A percentile compares a stretch with the other conserved stretches of the same genome.
Evolutionary conservation across 2,329 filamentous ascomycete genomes (phyloP).

Genomic region (Zalaria obscura): DNA sequence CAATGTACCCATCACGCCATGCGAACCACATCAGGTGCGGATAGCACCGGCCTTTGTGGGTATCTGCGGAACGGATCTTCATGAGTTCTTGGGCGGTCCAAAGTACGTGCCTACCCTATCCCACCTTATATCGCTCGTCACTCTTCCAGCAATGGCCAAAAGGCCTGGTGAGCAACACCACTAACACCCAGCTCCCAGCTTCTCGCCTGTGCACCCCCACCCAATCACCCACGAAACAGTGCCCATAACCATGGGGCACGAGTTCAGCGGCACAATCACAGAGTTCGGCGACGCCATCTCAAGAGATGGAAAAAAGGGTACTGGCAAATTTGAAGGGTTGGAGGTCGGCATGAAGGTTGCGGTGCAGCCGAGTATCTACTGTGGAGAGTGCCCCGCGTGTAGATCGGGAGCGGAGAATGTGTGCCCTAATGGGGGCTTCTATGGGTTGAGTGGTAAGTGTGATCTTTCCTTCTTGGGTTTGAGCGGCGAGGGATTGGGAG

Average conservation of each 20-base stretch:
- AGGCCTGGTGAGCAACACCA: too few species aligned
- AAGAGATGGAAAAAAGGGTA: slow-evolving; percentile 22
- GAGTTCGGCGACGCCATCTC: slow-evolving; percentile 45
- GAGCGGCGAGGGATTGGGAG: slow-evolving; percentile 13
- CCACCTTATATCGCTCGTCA: background rate
- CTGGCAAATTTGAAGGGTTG: slow-evolving; percentile 8
- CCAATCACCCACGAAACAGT: slow-evolving; percentile 40
- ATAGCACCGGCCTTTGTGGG: slow-evolving; percentile 33
- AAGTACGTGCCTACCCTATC: slow-evolving; percentile 11
- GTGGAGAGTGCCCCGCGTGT: slow-evolving; percentile 43
- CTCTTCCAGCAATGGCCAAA: too few species aligned
- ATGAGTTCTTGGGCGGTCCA: slow-evolving; percentile 35
- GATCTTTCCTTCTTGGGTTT: background rate
- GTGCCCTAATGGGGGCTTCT: slow-evolving; percentile 41
- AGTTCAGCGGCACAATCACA: slow-evolving; percentile 46
- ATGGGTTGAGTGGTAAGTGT: slow-evolving; percentile 4
- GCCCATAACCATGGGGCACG: slow-evolving; percentile 39
- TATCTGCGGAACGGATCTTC: slow-evolving; percentile 38
- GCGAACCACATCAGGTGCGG: slow-evolving; percentile 31
- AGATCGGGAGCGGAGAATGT: slow-evolving; percentile 39
- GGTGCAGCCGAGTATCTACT: slow-evolving; percentile 43
- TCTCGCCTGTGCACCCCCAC: slow-evolving; percentile 39
- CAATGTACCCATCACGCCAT: slow-evolving; percentile 30
- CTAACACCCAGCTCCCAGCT: slow-evolving; percentile 17
- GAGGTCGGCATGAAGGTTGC: slow-evolving; percentile 44